Evolutionary conservation across 2,329 filamentous ascomycete genomes (phyloP).

Genomic region (Colletotrichum navitas): DNA sequence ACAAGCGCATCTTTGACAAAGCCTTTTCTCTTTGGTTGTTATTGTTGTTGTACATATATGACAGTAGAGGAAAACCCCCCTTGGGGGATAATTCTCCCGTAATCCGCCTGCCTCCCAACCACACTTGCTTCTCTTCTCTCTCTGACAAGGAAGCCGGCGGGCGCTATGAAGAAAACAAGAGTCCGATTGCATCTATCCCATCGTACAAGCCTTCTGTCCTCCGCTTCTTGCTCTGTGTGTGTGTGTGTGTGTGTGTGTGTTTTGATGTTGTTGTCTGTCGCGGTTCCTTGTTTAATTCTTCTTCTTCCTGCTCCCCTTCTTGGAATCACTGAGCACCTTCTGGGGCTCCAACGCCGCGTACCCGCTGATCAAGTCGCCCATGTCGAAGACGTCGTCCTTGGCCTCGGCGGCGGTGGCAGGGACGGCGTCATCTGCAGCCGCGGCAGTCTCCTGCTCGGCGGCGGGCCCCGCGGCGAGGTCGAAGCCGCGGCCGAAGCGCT

Average conservation of each 20-base stretch:
- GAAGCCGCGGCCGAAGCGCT: constrained; percentile 85
- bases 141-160: not conserved
- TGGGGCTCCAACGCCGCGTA: constrained; percentile 55
- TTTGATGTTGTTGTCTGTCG: constrained; percentile 45
- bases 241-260: too few relatives aligned
- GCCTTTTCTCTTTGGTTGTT: constrained; percentile 30
- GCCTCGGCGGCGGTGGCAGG: constrained; percentile 41
- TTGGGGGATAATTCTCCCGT: constrained; percentile 25
- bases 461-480: constrained; percentile 67
- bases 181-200: constrained; percentile 15
- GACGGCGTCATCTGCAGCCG: not conserved
- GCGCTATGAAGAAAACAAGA: constrained; percentile 21
- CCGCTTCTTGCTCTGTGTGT: not conserved
- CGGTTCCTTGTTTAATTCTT: constrained; percentile 56
- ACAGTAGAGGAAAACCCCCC: constrained; percentile 41
- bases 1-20: constrained; percentile 26
- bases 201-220: constrained; percentile 29
- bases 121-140: constrained; percentile 3
- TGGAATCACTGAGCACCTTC: constrained; percentile 49
- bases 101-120: constrained; percentile 33
- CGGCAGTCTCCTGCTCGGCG: constrained; percentile 21
- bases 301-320: constrained; percentile 59
- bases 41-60: constrained; percentile 45
- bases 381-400: constrained; percentile 47
- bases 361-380: constrained; percentile 65